These are phyloP conservation scores for Davidsoniella neocaledoniae DNA, from an alignment of 2,329 filamentous ascomycete genomes.

Conservation along the genomic window DNA sequence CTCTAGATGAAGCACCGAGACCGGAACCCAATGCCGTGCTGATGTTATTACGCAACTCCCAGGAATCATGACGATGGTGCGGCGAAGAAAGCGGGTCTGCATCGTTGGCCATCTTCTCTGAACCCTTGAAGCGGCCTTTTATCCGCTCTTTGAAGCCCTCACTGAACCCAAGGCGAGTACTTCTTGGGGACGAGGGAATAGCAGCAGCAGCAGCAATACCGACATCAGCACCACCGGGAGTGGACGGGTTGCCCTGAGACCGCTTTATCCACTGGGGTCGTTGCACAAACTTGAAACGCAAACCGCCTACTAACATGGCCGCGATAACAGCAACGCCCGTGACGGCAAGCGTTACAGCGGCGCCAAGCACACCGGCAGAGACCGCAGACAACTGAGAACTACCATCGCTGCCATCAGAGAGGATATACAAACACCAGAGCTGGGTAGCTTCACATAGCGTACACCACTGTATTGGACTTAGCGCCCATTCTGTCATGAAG, in stretches of 20 bases:
- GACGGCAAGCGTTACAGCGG: constrained; percentile 23
- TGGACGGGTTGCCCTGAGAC: too few relatives aligned
- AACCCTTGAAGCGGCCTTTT: constrained; percentile 13
- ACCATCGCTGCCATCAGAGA: constrained; percentile 9
- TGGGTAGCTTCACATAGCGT: constrained; percentile 21
- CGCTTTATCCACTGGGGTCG: too few relatives aligned
- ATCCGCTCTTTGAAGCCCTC: too few relatives aligned
- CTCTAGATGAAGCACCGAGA: too few relatives aligned
- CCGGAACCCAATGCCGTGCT: too few relatives aligned
- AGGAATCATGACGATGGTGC: background rate
- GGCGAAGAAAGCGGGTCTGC: constrained; percentile 18
- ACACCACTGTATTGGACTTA: constrained; percentile 27
- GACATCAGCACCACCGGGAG: constrained; percentile 12
- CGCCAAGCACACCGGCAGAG: constrained; percentile 29
- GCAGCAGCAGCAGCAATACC: constrained; percentile 21
- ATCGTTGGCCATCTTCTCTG: constrained; percentile 28
- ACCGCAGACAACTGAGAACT: constrained; percentile 21
- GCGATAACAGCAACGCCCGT: constrained; percentile 20
- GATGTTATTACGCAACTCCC: background rate
- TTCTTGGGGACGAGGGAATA: too few relatives aligned
- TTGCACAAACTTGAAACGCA: constrained; percentile 20
- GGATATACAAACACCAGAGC: constrained; percentile 22
- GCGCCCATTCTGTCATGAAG: constrained; percentile 22
- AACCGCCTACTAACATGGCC: constrained; percentile 16
- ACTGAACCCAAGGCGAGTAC: too few relatives aligned